Evolutionary conservation across 75 land plant genomes (phyloP).

Genomic region (Pseudotsuga menziesii): DNA sequence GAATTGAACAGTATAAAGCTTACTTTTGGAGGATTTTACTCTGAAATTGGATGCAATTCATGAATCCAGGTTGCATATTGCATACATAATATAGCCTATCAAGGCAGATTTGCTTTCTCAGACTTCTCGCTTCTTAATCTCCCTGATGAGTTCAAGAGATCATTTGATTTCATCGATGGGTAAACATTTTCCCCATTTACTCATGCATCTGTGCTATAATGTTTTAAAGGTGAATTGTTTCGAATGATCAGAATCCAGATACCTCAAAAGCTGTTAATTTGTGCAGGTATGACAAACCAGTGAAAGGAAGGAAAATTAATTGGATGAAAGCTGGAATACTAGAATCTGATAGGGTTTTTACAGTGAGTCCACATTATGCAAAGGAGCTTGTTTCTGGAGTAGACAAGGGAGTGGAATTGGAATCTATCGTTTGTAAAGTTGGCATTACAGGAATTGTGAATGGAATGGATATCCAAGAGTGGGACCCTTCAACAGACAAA

Average conservation of each 20-base stretch:
- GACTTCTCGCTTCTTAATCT: constrained; percentile 73
- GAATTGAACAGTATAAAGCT: not conserved
- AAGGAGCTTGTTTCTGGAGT: constrained; percentile 58
- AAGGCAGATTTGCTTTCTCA: constrained; percentile 80
- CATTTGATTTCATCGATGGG: constrained; percentile 96
- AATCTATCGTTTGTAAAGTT: constrained; percentile 28
- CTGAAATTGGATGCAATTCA: not conserved
- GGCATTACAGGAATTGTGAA: constrained; percentile 72
- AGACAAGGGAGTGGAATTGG: constrained; percentile 82
- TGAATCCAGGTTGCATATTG: constrained; percentile 83
- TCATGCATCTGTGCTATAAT: not conserved
- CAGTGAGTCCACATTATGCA: constrained; percentile 96
- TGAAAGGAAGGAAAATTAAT: constrained; percentile 92
- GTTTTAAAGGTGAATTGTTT: constrained; percentile 1
- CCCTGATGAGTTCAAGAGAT: constrained; percentile 67
- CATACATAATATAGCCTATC: constrained; percentile 98
- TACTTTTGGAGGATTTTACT: not conserved
- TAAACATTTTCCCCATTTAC: constrained; percentile 12
- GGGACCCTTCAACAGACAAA: constrained; percentile 90
- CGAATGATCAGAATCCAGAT: constrained; percentile 1
- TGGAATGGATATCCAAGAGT: constrained; percentile 97
- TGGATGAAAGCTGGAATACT: constrained; percentile 96
- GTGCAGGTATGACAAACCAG: constrained; percentile 76
- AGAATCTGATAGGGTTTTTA: constrained; percentile 66
- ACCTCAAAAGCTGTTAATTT: not conserved